These are phyloP conservation scores for Geranium rotundifolium DNA, from an alignment of 345 rosid species.

Conservation along the genomic window DNA sequence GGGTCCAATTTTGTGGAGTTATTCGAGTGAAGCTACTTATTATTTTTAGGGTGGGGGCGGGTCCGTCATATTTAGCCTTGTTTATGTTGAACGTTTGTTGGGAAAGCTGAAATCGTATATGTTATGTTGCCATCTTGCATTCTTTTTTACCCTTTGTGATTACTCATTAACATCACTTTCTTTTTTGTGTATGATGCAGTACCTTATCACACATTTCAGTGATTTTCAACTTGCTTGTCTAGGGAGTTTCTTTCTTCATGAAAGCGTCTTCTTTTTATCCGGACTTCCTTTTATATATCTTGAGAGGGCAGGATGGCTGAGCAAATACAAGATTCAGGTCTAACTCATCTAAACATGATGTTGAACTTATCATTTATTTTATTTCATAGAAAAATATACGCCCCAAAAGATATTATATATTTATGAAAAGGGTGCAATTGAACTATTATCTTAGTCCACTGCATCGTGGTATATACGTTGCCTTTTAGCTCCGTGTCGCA, in stretches of 20 bases:
- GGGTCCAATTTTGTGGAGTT: too few species aligned
- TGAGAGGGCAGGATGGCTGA: slow-evolving; percentile 65
- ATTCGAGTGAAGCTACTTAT: too few species aligned
- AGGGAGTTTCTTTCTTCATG: slow-evolving; percentile 76
- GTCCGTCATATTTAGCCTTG: not conserved
- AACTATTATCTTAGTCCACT: not conserved
- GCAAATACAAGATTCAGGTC: slow-evolving; percentile 80
- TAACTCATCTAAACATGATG: slow-evolving; percentile 3
- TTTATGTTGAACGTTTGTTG: not conserved
- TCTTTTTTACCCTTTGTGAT: not conserved
- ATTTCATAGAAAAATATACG: not conserved
- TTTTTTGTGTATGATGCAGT: slow-evolving; percentile 30
- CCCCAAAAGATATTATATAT: not conserved
- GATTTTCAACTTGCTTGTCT: slow-evolving; percentile 74
- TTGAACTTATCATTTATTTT: not conserved
- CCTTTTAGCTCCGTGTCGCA: not conserved
- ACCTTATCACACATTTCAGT: slow-evolving; percentile 52
- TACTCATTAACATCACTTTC: slow-evolving; percentile 1
- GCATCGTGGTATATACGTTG: not conserved
- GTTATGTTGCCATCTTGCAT: not conserved
- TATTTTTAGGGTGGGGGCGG: too few species aligned
- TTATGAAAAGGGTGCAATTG: not conserved
- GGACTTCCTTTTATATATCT: slow-evolving; percentile 72
- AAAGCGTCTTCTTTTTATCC: slow-evolving; percentile 66
- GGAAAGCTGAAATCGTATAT: not conserved